Evolutionary conservation across 2,329 filamentous ascomycete species (phyloP).

Genomic region (Blastomyces emzantsi): DNA sequence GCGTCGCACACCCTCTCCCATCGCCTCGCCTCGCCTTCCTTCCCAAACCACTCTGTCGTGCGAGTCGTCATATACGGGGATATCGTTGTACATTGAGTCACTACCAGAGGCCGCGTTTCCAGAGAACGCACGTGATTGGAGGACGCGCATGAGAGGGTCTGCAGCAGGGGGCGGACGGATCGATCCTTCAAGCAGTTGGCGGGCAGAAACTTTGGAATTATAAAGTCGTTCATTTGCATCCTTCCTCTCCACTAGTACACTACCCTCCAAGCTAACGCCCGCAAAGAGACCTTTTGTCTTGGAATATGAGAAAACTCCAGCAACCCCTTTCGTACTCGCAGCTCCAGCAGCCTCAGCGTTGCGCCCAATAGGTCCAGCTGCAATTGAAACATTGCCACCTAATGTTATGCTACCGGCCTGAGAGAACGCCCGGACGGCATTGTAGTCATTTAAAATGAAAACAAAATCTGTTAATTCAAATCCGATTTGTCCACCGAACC

Average conservation of each 20-base stretch:
- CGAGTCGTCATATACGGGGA: constrained; percentile 74
- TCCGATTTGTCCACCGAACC: constrained; percentile 44
- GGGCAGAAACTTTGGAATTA: constrained; percentile 68
- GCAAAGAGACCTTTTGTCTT: constrained; percentile 98
- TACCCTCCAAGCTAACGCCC: constrained; percentile 88
- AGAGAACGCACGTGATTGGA: constrained; percentile 77
- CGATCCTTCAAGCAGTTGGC: constrained; percentile 68
- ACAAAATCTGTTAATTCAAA: constrained; percentile 61
- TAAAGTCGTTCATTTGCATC: constrained; percentile 98
- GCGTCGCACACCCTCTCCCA: constrained; percentile 55
- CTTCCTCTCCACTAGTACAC: constrained; percentile 83
- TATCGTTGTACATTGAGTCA: constrained; percentile 83
- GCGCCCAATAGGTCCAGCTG: constrained; percentile 83
- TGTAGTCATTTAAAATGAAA: constrained; percentile 91
- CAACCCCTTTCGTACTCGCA: constrained; percentile 78
- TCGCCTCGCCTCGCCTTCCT: constrained; percentile 59
- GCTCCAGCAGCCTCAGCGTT: constrained; percentile 95
- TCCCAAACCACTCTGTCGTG: constrained; percentile 83
- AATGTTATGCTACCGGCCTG: constrained; percentile 86
- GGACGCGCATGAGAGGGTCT: constrained; percentile 70
- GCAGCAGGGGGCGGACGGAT: constrained; percentile 73
- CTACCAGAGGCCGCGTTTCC: constrained; percentile 47
- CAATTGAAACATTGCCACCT: constrained; percentile 92
- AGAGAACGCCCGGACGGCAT: constrained; percentile 85
- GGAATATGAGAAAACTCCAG: constrained; percentile 91